Conservation (phyloP, 2,329 filamentous ascomycete species). For the Aspergillus tanneri region DNA sequence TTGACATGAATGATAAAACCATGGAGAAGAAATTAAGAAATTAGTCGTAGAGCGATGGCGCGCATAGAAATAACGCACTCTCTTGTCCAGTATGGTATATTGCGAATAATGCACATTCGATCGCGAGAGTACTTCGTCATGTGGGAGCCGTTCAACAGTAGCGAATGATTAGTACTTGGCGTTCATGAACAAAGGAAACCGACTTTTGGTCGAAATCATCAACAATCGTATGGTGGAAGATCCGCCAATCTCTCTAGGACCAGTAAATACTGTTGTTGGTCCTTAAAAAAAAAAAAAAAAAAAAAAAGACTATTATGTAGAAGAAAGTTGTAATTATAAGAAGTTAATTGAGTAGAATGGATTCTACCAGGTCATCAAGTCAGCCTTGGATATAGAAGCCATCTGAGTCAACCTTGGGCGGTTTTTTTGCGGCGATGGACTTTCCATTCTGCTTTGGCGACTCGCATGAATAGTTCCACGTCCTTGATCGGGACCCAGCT, state of each 20-base stretch:
- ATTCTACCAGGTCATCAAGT: conserved; percentile 2
- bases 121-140: conserved; percentile 8
- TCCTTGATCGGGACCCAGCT: conserved; percentile 93
- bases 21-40: no score
- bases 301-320: conserved; percentile 10
- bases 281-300: conserved; percentile 1
- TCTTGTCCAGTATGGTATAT: no score
- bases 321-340: conserved; percentile 5
- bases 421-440: conserved; percentile 54
- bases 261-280: background rate
- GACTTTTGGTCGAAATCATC: conserved; percentile 7
- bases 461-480: conserved; percentile 88
- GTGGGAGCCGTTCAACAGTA: conserved; percentile 8
- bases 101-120: no score
- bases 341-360: background rate
- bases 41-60: no score
- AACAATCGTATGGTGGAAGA: conserved; percentile 9
- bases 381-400: background rate
- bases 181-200: conserved; percentile 3
- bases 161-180: background rate
- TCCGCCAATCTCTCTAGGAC: conserved; percentile 4
- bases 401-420: background rate
- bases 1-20: no score
- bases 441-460: conserved; percentile 85
- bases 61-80: no score